phyloP scores from a whole-genome alignment of 768 basidiomycete genomes.

The Rhodotorula babjevae region DNA sequence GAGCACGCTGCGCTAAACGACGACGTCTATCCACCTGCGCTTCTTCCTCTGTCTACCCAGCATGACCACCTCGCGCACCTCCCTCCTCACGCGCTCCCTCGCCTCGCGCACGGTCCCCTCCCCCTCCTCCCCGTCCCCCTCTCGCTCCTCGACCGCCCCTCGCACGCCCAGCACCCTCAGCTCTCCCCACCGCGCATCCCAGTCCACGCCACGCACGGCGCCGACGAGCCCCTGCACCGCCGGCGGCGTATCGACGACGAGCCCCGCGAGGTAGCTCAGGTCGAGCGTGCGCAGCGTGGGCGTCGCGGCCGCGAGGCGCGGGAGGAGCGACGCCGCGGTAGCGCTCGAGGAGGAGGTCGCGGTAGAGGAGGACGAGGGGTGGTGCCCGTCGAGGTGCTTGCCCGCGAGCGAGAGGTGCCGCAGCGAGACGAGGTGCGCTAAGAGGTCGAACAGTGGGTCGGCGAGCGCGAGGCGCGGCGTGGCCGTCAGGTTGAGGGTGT shows the following conservation, averaged over 20 bases:
- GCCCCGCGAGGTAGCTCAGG: constrained; percentile 6
- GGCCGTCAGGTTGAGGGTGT: constrained; percentile 13
- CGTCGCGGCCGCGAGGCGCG: constrained; percentile 10
- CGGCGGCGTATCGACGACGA: not conserved
- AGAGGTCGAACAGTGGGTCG: constrained; percentile 11
- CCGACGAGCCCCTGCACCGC: not conserved
- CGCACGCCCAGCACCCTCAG: constrained; percentile 5
- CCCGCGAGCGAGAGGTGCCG: constrained; percentile 14
- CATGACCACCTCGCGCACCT: not conserved
- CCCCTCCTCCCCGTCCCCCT: not conserved
- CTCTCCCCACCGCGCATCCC: constrained; percentile 15
- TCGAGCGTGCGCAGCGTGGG: constrained; percentile 7
- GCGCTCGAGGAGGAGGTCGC: not conserved
- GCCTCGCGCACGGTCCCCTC: constrained; percentile 8
- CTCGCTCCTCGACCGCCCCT: not conserved
- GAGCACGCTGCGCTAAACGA: no score
- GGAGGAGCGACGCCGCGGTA: constrained; percentile 2
- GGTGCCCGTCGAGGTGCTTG: not conserved
- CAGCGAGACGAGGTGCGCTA: constrained; percentile 12
- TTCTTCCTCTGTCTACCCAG: constrained; percentile 1
- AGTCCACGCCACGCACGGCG: constrained; percentile 5
- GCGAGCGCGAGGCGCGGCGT: constrained; percentile 2
- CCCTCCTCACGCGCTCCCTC: not conserved
- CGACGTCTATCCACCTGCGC: constrained; percentile 20
- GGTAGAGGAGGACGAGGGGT: no score